phyloP scores from a whole-genome alignment of 2,329 filamentous ascomycete genomes.

The Colletotrichum viniferum region DNA sequence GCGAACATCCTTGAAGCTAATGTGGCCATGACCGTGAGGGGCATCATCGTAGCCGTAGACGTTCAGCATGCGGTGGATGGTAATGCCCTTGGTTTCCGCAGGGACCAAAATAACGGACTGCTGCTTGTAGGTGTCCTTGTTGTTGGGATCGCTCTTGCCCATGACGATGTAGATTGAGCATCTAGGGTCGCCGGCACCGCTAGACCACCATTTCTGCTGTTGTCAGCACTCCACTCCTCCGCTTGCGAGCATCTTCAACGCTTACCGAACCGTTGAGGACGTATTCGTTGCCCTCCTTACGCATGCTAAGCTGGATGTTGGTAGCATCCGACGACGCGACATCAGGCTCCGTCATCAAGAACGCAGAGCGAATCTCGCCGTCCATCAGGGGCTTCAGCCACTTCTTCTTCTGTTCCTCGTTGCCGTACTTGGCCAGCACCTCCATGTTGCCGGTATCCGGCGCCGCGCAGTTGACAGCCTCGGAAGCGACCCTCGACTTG shows the following conservation, averaged over 20 bases:
- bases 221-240: neutral
- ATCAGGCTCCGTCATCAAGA: slow-evolving; percentile 93
- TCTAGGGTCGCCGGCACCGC: slow-evolving; percentile 88
- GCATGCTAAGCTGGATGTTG: slow-evolving; percentile 87
- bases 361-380: slow-evolving; percentile 85
- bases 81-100: slow-evolving; percentile 80
- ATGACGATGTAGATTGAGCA: slow-evolving; percentile 96
- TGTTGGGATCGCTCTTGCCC: slow-evolving; percentile 83
- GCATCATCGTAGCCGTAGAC: slow-evolving; percentile 98
- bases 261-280: slow-evolving; percentile 84
- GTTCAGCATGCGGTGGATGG: slow-evolving; percentile 89
- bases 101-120: slow-evolving; percentile 94
- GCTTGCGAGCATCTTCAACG: too few relatives aligned
- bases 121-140: slow-evolving; percentile 81
- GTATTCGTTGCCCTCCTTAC: slow-evolving; percentile 83
- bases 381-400: slow-evolving; percentile 85
- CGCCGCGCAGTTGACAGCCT: slow-evolving; percentile 88
- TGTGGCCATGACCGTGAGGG: slow-evolving; percentile 96
- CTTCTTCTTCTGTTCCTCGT: slow-evolving; percentile 79
- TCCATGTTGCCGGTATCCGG: slow-evolving; percentile 97
- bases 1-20: slow-evolving; percentile 87
- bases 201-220: slow-evolving; percentile 96
- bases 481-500: slow-evolving; percentile 80
- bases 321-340: slow-evolving; percentile 89
- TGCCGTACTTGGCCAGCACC: slow-evolving; percentile 90